phyloP scores from a whole-genome alignment of 768 basidiomycete genomes.

The Boletus rubroflammeus region DNA sequence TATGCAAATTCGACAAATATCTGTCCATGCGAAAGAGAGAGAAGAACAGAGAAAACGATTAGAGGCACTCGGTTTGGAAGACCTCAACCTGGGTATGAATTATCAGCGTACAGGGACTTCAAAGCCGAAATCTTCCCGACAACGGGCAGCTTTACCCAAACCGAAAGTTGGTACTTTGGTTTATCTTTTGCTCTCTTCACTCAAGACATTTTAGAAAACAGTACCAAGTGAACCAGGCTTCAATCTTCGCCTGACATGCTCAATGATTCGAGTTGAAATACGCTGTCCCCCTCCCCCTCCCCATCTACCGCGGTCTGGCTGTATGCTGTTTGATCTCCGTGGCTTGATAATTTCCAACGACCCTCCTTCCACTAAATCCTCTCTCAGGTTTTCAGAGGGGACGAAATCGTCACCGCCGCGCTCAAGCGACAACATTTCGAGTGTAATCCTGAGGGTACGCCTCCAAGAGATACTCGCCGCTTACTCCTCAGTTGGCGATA shows the following conservation, averaged over 20 bases:
- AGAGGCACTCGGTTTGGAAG: conserved; percentile 54
- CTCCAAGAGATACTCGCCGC: conserved; percentile 49
- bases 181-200: neutral
- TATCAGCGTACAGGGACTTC: conserved; percentile 30
- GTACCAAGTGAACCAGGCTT: conserved; percentile 3
- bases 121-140: conserved; percentile 5
- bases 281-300: conserved; percentile 59
- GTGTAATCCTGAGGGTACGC: conserved; percentile 36
- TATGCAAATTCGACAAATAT: conserved; percentile 24
- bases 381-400: conserved; percentile 31
- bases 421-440: conserved; percentile 3
- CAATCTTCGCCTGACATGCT: conserved; percentile 39
- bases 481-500: conserved; percentile 39
- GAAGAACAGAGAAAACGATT: conserved; percentile 42
- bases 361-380: conserved; percentile 13
- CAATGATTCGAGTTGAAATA: conserved; percentile 63
- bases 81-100: conserved; percentile 52
- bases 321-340: conserved; percentile 61
- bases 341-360: conserved; percentile 41
- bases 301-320: conserved; percentile 57
- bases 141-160: neutral
- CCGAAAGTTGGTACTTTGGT: conserved; percentile 15
- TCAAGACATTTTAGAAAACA: conserved; percentile 12
- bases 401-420: neutral
- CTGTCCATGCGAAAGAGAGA: conserved; percentile 17